phyloP scores from a whole-genome alignment of 768 basidiomycete genomes.

The Leccinum fibrillosum region DNA sequence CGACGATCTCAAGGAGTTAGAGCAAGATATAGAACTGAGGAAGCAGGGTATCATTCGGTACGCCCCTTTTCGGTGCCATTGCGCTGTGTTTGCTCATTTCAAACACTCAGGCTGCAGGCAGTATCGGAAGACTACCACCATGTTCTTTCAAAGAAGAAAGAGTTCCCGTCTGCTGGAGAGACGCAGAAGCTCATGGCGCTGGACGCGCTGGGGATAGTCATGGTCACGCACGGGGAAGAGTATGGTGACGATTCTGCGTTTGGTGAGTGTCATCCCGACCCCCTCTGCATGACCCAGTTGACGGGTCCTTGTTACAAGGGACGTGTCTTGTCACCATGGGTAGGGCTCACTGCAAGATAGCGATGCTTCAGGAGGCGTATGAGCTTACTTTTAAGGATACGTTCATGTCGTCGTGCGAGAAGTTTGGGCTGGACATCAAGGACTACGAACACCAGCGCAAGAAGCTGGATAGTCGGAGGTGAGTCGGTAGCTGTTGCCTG shows the following conservation, averaged over 20 bases:
- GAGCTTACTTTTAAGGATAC: constrained; percentile 70
- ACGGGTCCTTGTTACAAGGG: constrained; percentile 40
- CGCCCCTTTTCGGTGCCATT: constrained; percentile 25
- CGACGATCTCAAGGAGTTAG: constrained; percentile 74
- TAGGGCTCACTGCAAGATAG: constrained; percentile 80
- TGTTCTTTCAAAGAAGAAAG: constrained; percentile 72
- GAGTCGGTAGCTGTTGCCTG: constrained; percentile 11
- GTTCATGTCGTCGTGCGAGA: constrained; percentile 64
- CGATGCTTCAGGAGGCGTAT: constrained; percentile 80
- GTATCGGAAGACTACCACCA: constrained; percentile 73
- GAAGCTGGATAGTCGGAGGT: constrained; percentile 87
- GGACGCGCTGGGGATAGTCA: constrained; percentile 79
- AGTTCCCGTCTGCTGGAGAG: constrained; percentile 58
- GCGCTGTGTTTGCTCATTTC: not conserved
- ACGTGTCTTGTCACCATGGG: constrained; percentile 73
- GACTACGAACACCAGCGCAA: constrained; percentile 80
- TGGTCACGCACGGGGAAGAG: constrained; percentile 83
- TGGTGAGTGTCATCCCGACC: constrained; percentile 39
- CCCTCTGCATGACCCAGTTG: not conserved
- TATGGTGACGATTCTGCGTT: constrained; percentile 74
- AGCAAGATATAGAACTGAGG: constrained; percentile 80
- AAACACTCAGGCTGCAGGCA: constrained; percentile 52
- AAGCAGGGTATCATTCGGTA: constrained; percentile 72
- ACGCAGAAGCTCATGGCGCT: constrained; percentile 69
- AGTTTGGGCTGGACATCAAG: constrained; percentile 69